phyloP scores from a whole-genome alignment of 352 stramenopile species.

The Phytophthora colocasiae region DNA sequence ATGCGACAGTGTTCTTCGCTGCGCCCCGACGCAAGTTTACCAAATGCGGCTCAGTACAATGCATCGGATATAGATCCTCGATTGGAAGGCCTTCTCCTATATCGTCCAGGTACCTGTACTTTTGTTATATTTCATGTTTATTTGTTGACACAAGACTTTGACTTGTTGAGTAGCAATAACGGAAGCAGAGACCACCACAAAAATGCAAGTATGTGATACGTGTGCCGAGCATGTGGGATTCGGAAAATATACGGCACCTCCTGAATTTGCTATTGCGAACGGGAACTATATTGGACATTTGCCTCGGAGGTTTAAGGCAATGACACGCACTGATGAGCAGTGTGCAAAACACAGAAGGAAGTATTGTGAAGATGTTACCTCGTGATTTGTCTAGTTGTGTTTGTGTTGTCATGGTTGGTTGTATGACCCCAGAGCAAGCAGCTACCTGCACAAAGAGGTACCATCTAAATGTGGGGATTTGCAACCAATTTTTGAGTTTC shows the following conservation, averaged over 20 bases:
- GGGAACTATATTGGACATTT: slow-evolving; percentile 14
- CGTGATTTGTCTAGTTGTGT: background rate
- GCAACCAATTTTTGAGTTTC: background rate
- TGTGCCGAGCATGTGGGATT: background rate
- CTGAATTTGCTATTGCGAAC: slow-evolving; percentile 9
- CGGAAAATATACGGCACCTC: background rate
- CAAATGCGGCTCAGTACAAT: background rate
- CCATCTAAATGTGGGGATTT: background rate
- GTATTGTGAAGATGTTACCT: background rate
- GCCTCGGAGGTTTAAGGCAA: too few species aligned
- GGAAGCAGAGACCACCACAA: too few species aligned
- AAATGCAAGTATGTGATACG: background rate
- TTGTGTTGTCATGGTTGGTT: background rate
- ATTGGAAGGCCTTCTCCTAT: background rate
- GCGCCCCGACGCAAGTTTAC: background rate
- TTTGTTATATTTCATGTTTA: background rate
- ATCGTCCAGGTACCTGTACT: background rate
- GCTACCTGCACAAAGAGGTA: background rate
- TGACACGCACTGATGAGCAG: slow-evolving; percentile 6
- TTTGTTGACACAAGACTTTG: too few species aligned
- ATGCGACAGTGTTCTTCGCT: background rate
- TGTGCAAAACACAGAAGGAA: background rate
- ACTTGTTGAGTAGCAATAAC: background rate
- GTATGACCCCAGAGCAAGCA: background rate
- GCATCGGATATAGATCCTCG: background rate